These are phyloP conservation scores for Leishmania lainsoni DNA, from an alignment of 208 protist species.

Conservation along the genomic window DNA sequence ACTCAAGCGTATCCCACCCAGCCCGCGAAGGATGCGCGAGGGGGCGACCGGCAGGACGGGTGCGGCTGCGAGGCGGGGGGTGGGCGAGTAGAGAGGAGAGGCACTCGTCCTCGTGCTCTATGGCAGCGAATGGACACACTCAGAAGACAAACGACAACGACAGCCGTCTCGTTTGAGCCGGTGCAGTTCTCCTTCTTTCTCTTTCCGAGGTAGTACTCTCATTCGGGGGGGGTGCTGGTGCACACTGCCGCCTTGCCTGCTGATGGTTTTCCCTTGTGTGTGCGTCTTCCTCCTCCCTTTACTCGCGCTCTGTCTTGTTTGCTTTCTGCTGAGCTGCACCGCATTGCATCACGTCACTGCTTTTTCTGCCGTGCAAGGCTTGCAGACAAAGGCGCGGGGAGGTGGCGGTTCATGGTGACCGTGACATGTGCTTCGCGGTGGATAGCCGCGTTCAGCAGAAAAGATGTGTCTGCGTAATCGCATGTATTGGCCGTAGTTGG, in stretches of 20 bases:
- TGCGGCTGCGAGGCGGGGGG: no score
- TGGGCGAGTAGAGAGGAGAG: not conserved
- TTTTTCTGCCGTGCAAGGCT: not conserved
- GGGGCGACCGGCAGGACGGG: no score
- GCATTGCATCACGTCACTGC: not conserved
- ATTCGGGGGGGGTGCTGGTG: not conserved
- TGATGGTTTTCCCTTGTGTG: not conserved
- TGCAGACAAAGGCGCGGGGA: not conserved
- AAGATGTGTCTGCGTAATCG: no score
- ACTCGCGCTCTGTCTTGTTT: not conserved
- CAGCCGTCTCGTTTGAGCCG: no score
- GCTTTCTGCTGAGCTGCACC: not conserved
- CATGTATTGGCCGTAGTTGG: no score
- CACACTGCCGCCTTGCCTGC: not conserved
- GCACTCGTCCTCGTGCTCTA: not conserved
- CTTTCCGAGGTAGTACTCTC: no score
- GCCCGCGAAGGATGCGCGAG: no score
- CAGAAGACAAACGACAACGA: no score
- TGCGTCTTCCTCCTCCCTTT: not conserved
- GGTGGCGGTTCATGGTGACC: not conserved
- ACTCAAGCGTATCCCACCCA: no score
- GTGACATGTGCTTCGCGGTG: not conserved
- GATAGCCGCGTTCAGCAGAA: not conserved
- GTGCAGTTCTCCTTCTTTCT: no score
- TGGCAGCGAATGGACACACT: not conserved